Percentiles rank a stretch among this genome's conserved stretches.
Evolutionary conservation across 2,329 filamentous ascomycete species (phyloP).

Genomic region (Botrytis elliptica): DNA sequence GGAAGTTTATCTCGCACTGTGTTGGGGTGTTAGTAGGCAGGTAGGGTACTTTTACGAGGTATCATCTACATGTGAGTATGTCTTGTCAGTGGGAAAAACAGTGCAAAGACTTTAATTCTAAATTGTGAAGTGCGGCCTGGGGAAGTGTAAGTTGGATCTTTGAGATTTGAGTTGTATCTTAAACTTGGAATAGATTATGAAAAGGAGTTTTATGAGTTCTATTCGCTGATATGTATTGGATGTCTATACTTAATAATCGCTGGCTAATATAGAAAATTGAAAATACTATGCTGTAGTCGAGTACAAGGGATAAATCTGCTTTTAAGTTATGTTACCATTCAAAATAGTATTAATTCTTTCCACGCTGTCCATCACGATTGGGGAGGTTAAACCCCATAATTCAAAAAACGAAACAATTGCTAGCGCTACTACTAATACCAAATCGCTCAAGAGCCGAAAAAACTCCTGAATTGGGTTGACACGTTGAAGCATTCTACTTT

Average conservation of each 20-base stretch:
- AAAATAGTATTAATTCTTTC: not conserved
- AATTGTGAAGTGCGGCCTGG: not conserved
- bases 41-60: not conserved
- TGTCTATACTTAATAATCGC: not conserved
- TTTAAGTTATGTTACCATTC: not conserved
- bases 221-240: not conserved
- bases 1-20: not conserved
- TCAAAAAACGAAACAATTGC: not conserved
- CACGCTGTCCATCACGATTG: not conserved
- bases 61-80: not conserved
- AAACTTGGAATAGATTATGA: not conserved
- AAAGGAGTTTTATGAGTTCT: not conserved
- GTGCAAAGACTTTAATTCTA: not conserved
- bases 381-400: not conserved
- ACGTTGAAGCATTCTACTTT: not conserved
- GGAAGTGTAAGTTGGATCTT: not conserved
- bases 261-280: not conserved
- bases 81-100: not conserved
- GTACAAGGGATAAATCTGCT: not conserved
- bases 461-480: not conserved
- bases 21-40: not conserved
- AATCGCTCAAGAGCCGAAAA: not conserved
- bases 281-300: not conserved
- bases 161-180: not conserved
- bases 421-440: not conserved